These are phyloP conservation scores for Toxicodendron radicans DNA, from an alignment of 345 rosid species.

Conservation along the genomic window DNA sequence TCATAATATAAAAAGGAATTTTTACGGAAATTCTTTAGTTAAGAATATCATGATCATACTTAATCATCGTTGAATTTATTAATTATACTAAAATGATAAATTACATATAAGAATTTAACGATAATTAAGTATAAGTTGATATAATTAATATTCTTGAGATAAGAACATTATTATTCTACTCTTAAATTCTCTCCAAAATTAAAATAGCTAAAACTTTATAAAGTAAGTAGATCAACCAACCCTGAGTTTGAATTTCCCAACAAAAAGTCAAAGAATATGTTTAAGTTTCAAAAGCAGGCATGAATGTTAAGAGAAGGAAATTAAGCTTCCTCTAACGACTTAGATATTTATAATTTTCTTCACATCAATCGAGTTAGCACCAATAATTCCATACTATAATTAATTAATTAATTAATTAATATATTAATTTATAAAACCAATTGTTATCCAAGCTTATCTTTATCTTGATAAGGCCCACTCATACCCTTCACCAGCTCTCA, in stretches of 20 bases:
- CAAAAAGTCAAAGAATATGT: neutral
- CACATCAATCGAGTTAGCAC: constrained; percentile 4
- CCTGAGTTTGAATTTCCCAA: neutral
- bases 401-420: neutral
- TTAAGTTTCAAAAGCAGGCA: neutral
- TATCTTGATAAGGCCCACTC: constrained; percentile 8
- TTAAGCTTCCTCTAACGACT: neutral
- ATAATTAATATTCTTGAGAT: too few relatives aligned
- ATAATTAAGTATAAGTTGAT: too few relatives aligned
- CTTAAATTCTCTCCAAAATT: too few relatives aligned
- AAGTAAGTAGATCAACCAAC: neutral
- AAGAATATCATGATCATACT: too few relatives aligned
- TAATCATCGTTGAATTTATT: too few relatives aligned
- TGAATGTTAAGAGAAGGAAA: neutral
- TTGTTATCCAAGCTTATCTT: constrained; percentile 45
- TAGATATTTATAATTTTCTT: neutral
- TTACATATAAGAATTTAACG: too few relatives aligned
- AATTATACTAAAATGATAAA: too few relatives aligned
- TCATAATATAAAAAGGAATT: too few relatives aligned
- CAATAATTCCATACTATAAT: constrained; percentile 23
- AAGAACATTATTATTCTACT: too few relatives aligned
- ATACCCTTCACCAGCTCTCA: constrained; percentile 47
- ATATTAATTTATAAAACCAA: neutral
- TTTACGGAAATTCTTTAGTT: too few relatives aligned
- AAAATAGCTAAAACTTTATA: too few relatives aligned